Evolutionary conservation across 495 filamentous ascomycete genomes (phyloP).

Genomic region (Trichocladium uniseriatum): DNA sequence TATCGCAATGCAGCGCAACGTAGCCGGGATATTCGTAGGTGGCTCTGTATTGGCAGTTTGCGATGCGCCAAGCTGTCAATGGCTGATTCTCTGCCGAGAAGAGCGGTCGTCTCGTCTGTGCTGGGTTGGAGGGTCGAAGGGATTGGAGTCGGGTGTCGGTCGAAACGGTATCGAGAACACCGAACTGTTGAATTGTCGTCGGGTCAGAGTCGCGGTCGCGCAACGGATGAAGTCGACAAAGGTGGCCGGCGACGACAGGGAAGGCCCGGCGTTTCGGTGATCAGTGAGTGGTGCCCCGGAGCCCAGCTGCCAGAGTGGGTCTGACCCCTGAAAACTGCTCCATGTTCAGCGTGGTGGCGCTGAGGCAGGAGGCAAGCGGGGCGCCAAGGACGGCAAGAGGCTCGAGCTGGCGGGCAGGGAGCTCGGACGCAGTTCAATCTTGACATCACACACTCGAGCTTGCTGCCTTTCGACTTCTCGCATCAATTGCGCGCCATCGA

Average conservation of each 20-base stretch:
- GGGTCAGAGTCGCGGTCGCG: not conserved
- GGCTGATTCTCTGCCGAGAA: not conserved
- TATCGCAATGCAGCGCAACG: not conserved
- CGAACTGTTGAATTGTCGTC: not conserved
- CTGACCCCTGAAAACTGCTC: slow-evolving; percentile 7
- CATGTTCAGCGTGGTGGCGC: not conserved
- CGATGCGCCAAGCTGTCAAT: not conserved
- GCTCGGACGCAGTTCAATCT: slow-evolving; percentile 13
- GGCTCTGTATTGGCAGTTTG: not conserved
- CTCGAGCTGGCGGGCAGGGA: not conserved
- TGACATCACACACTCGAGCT: slow-evolving; percentile 11
- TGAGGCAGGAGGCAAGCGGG: slow-evolving; percentile 10
- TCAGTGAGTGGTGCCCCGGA: not conserved
- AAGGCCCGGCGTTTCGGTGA: not conserved
- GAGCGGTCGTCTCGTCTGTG: not conserved
- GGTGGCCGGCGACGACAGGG: not conserved
- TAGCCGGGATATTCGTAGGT: not conserved
- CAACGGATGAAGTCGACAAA: not conserved
- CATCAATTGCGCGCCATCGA: not conserved
- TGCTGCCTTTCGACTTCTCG: too few relatives aligned
- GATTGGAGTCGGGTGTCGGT: not conserved
- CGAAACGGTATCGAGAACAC: too few relatives aligned
- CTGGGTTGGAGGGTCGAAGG: not conserved
- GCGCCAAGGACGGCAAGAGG: slow-evolving; percentile 5
- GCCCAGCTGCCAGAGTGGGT: not conserved